Evolutionary conservation across 805 yeast genomes (phyloP).

Genomic region (Metschnikowia gelsemii): DNA sequence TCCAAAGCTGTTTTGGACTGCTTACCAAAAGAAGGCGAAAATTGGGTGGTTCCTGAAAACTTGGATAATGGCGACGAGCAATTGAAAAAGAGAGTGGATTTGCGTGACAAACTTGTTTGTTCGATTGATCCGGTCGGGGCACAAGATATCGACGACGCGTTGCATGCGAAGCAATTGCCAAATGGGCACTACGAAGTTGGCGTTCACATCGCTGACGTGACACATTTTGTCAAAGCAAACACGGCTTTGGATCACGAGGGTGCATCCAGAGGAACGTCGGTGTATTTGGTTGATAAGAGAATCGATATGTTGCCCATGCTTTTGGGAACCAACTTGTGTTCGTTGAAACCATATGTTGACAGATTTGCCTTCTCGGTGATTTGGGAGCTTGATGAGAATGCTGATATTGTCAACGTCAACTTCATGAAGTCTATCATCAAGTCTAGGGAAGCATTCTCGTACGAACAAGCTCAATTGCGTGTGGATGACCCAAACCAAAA

Average conservation of each 20-base stretch:
- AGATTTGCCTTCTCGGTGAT: constrained; percentile 92
- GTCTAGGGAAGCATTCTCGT: constrained; percentile 92
- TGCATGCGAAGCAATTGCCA: constrained; percentile 80
- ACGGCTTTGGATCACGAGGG: constrained; percentile 94
- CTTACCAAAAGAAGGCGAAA: constrained; percentile 88
- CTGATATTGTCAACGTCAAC: constrained; percentile 74
- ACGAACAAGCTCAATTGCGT: constrained; percentile 87
- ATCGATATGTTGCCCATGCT: constrained; percentile 97
- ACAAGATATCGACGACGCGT: constrained; percentile 98
- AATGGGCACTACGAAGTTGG: constrained; percentile 97
- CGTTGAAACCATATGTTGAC: constrained; percentile 91
- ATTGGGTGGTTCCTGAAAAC: constrained; percentile 83
- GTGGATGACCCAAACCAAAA: constrained; percentile 75
- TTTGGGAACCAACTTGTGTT: constrained; percentile 93
- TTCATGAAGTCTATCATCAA: constrained; percentile 85
- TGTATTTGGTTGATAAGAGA: constrained; percentile 94
- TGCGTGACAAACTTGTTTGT: constrained; percentile 86
- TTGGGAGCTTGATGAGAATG: constrained; percentile 91
- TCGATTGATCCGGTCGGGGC: constrained; percentile 97
- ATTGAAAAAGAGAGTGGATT: constrained; percentile 68
- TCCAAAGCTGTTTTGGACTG: constrained; percentile 89
- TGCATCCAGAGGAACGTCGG: constrained; percentile 96
- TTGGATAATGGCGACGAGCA: constrained; percentile 52
- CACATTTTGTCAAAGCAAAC: constrained; percentile 92
- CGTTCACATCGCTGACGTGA: constrained; percentile 98